Evolutionary conservation across 495 filamentous ascomycete species (phyloP).

Genomic region (Friedmanniomyces endolithicus): DNA sequence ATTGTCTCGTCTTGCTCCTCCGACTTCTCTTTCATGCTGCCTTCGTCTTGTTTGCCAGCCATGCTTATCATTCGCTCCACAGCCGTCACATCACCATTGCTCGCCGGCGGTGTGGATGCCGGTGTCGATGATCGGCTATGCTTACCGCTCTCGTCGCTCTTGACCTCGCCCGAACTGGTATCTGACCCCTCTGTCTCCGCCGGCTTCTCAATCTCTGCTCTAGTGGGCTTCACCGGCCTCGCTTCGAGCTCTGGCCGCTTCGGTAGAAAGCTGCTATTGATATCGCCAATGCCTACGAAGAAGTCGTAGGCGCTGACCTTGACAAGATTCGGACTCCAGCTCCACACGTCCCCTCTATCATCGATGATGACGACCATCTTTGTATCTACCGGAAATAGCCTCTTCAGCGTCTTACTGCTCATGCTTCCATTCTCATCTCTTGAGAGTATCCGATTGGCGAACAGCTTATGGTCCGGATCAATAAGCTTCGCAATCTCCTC

Average conservation of each 20-base stretch:
- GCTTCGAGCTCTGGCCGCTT: slow-evolving; percentile 64
- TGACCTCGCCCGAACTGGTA: not conserved
- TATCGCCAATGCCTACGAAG: slow-evolving; percentile 95
- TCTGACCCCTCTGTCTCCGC: not conserved
- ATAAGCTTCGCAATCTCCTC: slow-evolving; percentile 84
- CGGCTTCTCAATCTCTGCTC: not conserved
- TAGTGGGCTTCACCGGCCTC: slow-evolving; percentile 16
- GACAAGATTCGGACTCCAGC: slow-evolving; percentile 83
- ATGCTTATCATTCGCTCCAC: slow-evolving; percentile 66
- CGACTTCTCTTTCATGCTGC: slow-evolving; percentile 58
- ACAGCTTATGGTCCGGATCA: slow-evolving; percentile 78
- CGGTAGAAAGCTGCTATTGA: slow-evolving; percentile 94
- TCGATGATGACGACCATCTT: slow-evolving; percentile 99
- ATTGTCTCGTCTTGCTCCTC: slow-evolving; percentile 75
- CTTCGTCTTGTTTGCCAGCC: slow-evolving; percentile 59
- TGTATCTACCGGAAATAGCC: slow-evolving; percentile 90
- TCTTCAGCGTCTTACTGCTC: slow-evolving; percentile 75
- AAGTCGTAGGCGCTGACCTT: slow-evolving; percentile 94
- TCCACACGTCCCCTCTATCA: slow-evolving; percentile 96
- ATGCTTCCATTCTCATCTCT: slow-evolving; percentile 92
- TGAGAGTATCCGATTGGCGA: slow-evolving; percentile 88
- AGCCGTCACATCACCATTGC: slow-evolving; percentile 40
- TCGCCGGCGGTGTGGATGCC: slow-evolving; percentile 12
- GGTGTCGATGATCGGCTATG: slow-evolving; percentile 1
- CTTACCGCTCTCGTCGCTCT: not conserved